A percentile compares a stretch with the other conserved stretches of the same genome.
phyloP scores from a whole-genome alignment of 2,329 filamentous ascomycete species.

The Phialophora tarda region DNA sequence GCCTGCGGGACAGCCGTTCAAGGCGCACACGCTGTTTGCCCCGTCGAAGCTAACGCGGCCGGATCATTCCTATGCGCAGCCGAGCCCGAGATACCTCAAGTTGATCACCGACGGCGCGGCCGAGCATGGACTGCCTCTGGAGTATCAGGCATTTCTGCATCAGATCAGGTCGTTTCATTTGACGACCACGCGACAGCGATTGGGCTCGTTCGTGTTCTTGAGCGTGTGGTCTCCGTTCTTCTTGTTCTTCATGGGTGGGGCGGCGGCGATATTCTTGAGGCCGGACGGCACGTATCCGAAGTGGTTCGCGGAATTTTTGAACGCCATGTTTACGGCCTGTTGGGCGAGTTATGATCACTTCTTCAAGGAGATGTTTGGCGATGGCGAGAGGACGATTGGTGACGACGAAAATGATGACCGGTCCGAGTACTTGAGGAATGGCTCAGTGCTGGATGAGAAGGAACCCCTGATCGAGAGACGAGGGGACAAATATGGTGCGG shows the following conservation, averaged over 20 bases:
- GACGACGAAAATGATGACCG: constrained; percentile 23
- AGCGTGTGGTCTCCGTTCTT: constrained; percentile 65
- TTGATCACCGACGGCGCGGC: constrained; percentile 77
- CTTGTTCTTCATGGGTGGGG: constrained; percentile 57
- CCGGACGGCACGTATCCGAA: constrained; percentile 69
- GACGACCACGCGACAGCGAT: constrained; percentile 68
- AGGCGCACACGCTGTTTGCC: constrained; percentile 83
- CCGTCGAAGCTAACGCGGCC: constrained; percentile 62
- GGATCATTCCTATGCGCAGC: constrained; percentile 72
- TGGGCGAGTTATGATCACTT: constrained; percentile 70
- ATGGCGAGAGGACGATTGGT: constrained; percentile 73
- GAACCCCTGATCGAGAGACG: constrained; percentile 27
- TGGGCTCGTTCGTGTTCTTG: constrained; percentile 70
- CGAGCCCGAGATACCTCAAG: constrained; percentile 81
- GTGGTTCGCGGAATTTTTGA: constrained; percentile 66
- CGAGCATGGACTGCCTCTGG: constrained; percentile 78
- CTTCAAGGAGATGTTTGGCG: constrained; percentile 74
- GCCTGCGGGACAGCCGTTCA: constrained; percentile 65
- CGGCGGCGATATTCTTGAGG: constrained; percentile 59
- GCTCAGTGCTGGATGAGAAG: constrained; percentile 30
- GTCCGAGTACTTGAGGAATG: background rate
- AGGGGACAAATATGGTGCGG: constrained; percentile 27
- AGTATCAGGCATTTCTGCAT: constrained; percentile 76
- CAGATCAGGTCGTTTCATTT: constrained; percentile 71
- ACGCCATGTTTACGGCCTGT: constrained; percentile 60